These are phyloP conservation scores for Microthlaspi erraticum DNA, from an alignment of 345 rosid genomes.

Conservation along the genomic window DNA sequence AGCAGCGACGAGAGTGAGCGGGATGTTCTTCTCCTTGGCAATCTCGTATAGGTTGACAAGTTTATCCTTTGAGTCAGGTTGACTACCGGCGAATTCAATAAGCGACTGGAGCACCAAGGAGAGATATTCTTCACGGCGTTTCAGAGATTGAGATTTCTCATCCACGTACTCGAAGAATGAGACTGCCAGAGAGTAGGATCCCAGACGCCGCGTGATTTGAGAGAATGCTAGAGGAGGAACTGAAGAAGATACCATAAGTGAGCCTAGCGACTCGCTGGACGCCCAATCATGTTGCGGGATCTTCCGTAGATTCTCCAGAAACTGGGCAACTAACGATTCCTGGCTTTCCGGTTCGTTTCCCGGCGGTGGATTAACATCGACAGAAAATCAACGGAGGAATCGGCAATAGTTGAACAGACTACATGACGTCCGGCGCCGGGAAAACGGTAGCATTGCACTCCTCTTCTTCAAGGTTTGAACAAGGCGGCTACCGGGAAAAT, in stretches of 20 bases:
- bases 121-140: constrained; percentile 42
- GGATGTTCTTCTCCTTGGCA: constrained; percentile 57
- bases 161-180: constrained; percentile 58
- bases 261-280: constrained; percentile 47
- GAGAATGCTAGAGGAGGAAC: constrained; percentile 48
- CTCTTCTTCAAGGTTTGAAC: constrained; percentile 35
- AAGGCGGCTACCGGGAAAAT: constrained; percentile 16
- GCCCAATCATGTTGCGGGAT: constrained; percentile 64
- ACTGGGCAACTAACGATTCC: constrained; percentile 44
- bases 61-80: constrained; percentile 44
- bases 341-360: constrained; percentile 34
- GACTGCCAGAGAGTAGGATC: constrained; percentile 59
- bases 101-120: constrained; percentile 63
- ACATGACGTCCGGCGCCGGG: constrained; percentile 38
- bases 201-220: constrained; percentile 59
- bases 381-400: constrained; percentile 41
- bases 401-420: neutral
- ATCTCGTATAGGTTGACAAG: constrained; percentile 53
- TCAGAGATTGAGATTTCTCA: constrained; percentile 43
- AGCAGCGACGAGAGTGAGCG: constrained; percentile 52
- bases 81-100: constrained; percentile 57
- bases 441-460: constrained; percentile 35
- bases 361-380: constrained; percentile 26
- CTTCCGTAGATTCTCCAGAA: constrained; percentile 51
- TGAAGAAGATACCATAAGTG: constrained; percentile 54